These are phyloP conservation scores for Tagetes erecta DNA, from an alignment of 129 eudicot genomes.

Conservation along the genomic window DNA sequence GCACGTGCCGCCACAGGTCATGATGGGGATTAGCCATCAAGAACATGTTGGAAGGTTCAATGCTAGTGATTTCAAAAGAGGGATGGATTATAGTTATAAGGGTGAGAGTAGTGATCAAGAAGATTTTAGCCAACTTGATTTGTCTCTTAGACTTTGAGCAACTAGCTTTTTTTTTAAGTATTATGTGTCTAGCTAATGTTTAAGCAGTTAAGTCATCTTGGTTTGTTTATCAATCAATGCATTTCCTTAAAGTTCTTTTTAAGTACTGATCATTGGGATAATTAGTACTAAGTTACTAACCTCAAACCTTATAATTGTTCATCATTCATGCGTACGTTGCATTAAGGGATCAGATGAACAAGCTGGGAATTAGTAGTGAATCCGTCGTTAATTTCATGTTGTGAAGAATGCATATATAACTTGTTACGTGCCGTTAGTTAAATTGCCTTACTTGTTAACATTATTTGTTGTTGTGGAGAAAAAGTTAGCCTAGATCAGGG, in stretches of 20 bases:
- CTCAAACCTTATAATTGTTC: no score
- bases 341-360: no score
- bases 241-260: not conserved
- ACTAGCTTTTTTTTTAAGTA: not conserved
- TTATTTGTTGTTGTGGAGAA: no score
- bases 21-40: slow-evolving; percentile 22
- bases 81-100: slow-evolving; percentile 31
- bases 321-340: no score
- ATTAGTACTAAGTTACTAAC: no score
- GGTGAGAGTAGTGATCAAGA: slow-evolving; percentile 44
- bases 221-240: not conserved
- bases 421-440: no score
- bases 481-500: no score
- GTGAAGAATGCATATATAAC: no score
- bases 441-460: no score
- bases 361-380: no score
- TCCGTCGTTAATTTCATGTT: no score
- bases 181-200: slow-evolving; percentile 13
- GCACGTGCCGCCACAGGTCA: slow-evolving; percentile 23
- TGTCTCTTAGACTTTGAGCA: slow-evolving; percentile 73
- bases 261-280: not conserved
- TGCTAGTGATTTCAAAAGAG: slow-evolving; percentile 27
- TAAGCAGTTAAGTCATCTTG: not conserved
- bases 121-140: slow-evolving; percentile 60
- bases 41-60: slow-evolving; percentile 37